Percentiles rank a stretch among this genome's conserved stretches.
Conservation (phyloP, 2,329 filamentous ascomycete genomes). For the Hirsutella minnesotensis region DNA sequence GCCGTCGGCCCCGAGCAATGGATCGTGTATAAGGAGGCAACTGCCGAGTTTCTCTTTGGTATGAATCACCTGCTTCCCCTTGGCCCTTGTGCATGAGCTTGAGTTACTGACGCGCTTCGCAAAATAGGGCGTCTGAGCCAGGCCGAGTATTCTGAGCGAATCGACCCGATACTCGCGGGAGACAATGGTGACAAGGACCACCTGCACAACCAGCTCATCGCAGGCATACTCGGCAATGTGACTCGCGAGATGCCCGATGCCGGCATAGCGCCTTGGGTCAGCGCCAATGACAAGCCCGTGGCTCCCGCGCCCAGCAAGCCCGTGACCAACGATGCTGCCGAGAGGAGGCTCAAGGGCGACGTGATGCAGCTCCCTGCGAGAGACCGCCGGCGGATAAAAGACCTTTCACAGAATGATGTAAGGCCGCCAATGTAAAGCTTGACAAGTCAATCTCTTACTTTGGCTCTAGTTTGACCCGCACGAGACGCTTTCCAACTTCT, state of each 20-base stretch:
- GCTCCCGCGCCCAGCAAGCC: conserved; percentile 46
- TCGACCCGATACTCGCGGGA: conserved; percentile 48
- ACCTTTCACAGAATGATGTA: conserved; percentile 50
- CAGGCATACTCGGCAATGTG: conserved; percentile 57
- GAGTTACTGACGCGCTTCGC: conserved; percentile 4
- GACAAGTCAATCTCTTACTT: conserved; percentile 7
- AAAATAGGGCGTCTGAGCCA: conserved; percentile 49
- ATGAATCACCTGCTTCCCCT: conserved; percentile 6
- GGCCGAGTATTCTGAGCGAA: conserved; percentile 43
- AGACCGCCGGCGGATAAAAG: conserved; percentile 55
- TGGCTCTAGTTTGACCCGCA: conserved; percentile 37
- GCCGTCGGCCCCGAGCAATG: conserved; percentile 50
- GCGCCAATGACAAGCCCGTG: conserved; percentile 56
- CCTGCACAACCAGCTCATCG: conserved; percentile 56
- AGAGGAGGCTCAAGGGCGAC: conserved; percentile 54
- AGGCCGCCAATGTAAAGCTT: neutral
- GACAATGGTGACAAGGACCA: conserved; percentile 47
- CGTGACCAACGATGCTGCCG: conserved; percentile 51
- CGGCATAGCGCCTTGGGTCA: conserved; percentile 59
- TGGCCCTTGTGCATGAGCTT: neutral
- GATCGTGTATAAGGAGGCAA: conserved; percentile 51
- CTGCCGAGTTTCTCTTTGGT: conserved; percentile 53
- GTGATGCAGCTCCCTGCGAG: conserved; percentile 59
- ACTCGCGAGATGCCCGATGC: conserved; percentile 57
- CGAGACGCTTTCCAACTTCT: conserved; percentile 39